Evolutionary conservation across 345 rosid genomes (phyloP).

Genomic region (Aquilaria malaccensis): DNA sequence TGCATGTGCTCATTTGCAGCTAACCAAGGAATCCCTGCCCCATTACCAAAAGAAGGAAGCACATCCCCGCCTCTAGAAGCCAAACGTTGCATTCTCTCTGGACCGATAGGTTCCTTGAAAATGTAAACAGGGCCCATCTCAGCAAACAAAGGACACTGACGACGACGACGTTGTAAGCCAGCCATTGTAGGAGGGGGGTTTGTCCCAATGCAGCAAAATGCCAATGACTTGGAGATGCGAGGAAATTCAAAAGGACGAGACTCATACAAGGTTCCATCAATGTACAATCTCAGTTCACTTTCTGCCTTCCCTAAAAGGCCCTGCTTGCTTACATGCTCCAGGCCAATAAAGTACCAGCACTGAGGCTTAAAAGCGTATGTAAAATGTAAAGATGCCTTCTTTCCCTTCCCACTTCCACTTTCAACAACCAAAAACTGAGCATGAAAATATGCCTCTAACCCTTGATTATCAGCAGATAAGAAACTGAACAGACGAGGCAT

Average conservation of each 20-base stretch:
- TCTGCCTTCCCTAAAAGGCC: constrained; percentile 92
- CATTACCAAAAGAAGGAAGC: constrained; percentile 84
- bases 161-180: constrained; percentile 97
- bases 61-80: constrained; percentile 95
- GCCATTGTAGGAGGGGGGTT: constrained; percentile 99
- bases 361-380: constrained; percentile 99
- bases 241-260: constrained; percentile 91
- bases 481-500: constrained; percentile 99
- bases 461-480: constrained; percentile 95
- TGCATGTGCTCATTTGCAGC: constrained; percentile 64
- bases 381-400: constrained; percentile 93
- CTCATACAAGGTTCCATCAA: constrained; percentile 95
- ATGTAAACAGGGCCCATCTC: constrained; percentile 98
- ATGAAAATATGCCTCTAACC: constrained; percentile 95
- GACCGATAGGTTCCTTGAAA: constrained; percentile 94
- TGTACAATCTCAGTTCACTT: constrained; percentile 81
- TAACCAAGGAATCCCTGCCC: constrained; percentile 96
- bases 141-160: constrained; percentile 97
- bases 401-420: constrained; percentile 88
- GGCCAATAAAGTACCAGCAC: constrained; percentile 96
- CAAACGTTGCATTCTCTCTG: constrained; percentile 83
- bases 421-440: constrained; percentile 98
- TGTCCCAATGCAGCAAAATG: constrained; percentile 98
- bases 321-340: constrained; percentile 84
- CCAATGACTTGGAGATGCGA: constrained; percentile 88